Evolutionary conservation across 2,329 filamentous ascomycete species (phyloP).

Genomic region (Berkeleyomyces rouxiae): DNA sequence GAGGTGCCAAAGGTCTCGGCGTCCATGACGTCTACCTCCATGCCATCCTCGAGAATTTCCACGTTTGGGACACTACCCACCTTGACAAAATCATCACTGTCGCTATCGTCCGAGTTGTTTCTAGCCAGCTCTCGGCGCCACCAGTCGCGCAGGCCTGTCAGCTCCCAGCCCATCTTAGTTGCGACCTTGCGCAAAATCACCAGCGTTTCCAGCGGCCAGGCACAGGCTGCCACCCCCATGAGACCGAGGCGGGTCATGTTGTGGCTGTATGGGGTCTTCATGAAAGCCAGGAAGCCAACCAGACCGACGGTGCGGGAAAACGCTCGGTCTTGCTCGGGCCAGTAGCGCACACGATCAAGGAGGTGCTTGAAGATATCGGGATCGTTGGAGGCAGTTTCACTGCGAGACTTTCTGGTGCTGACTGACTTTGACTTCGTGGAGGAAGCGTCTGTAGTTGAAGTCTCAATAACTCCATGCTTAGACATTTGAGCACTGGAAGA

Average conservation of each 20-base stretch:
- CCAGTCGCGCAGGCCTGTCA: constrained; percentile 3
- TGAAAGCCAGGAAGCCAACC: constrained; percentile 8
- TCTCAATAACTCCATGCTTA: background rate
- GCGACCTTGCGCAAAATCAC: constrained; percentile 6
- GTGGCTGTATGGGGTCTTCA: constrained; percentile 7
- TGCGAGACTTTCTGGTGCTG: background rate
- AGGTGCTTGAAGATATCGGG: constrained; percentile 3
- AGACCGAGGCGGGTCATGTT: constrained; percentile 6
- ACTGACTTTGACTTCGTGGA: background rate
- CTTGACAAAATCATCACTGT: constrained; percentile 3
- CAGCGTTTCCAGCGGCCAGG: constrained; percentile 11
- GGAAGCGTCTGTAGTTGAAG: background rate
- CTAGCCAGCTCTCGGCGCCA: constrained; percentile 8
- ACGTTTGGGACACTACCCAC: background rate
- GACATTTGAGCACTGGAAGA: background rate
- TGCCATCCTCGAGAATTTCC: constrained; percentile 7
- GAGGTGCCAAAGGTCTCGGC: constrained; percentile 9
- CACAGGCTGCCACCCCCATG: constrained; percentile 1
- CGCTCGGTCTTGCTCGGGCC: constrained; percentile 10
- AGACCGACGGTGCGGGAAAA: constrained; percentile 12
- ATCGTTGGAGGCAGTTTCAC: background rate
- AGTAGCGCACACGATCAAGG: background rate
- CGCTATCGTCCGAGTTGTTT: constrained; percentile 3
- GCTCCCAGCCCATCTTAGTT: constrained; percentile 11
- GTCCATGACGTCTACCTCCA: constrained; percentile 10